Evolutionary conservation across 805 yeast species (phyloP), one percentile per base, ranked within the genome.

Genomic region (Barnettozyma sucrosica): DNA sequence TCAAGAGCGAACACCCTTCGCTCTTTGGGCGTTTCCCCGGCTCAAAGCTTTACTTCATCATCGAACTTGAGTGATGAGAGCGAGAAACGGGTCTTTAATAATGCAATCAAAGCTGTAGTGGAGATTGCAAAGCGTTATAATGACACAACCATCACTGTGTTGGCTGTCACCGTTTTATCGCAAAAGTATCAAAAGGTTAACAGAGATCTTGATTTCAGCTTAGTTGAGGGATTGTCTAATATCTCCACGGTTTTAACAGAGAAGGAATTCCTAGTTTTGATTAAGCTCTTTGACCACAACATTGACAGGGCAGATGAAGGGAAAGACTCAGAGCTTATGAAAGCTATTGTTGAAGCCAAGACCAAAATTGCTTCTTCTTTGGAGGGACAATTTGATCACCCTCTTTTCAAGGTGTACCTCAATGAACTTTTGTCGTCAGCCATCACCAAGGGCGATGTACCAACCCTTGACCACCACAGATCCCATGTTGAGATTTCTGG

Each of bases 361-460:
- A 59, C 59, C 4, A 63, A 61, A 9, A 67, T 83, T 32, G 67
- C 77, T 0, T 56, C 57, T 34, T 57, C 66, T 2, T 57, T 68
- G 3, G 51, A 51, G 5, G 51, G 48, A 2, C 44, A 64, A 23
- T 51, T 54, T 6, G 50, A 61, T 8, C 68, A 75, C 46, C 79
- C 80, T 11, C 67, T 80, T 43, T 83, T 71, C 65, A 68, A 62
- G 4, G 66, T 76, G 6, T 87, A 83, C 56, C 66, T 93, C 51
- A 71, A 71, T 33, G 90, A 86, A 51, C 65, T 89, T 19, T 70
- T 93, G 50, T 76, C 76, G 23, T 73, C 77, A 1, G 83, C 89
- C 45, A 76, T 88, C 36, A 71, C 83, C 30, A 80, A 81, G 55
- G 98, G 97, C 42, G 96, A 89, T 55, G 85, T 81, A 20, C 85